Base-by-base conservation (phyloP, 169 alveolate species). In the Plasmodium inui region DNA sequence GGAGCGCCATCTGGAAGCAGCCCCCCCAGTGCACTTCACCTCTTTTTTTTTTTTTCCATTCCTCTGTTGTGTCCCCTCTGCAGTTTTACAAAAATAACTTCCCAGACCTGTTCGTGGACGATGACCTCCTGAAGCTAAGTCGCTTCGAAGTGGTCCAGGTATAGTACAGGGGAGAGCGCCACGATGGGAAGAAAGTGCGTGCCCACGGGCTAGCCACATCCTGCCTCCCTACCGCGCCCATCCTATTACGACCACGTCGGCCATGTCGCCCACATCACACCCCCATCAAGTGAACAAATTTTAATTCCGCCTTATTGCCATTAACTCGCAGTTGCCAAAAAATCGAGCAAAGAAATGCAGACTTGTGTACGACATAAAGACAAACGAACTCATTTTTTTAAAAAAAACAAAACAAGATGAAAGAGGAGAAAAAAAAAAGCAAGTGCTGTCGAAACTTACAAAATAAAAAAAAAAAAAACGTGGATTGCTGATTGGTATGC, bases 341-440 rank as follows among this genome's bases (percentile, higher is more conserved):
- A 85, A 73, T 76, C 73, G 93, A 34, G 93, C 93, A 22, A 85
- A 85, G 26, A 85, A 85, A 85, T 73, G 85, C 93, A 85, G 93
- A 22, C 84, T 85, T 9, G 82, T 85, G 26, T 85, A 50, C 53
- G 93, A 85, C 84, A 10, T 73, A 32, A 85, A 74, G 80, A 85
- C 67, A 85, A 73, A 74, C 93, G 93, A 85, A 85, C 93, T 85
- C 1, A 74, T 85, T 46, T 85, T 85, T 85, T 85, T 85, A 74
- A 85, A 67, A 85, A 85, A 85, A 85, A 85, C 74, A 73, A 85
- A 73, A 44, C n/a, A 44, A 12, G 55, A 3, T 44, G 55, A 44
- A 44, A 39, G 84, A 19, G 12, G 71, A 14, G 91, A 14, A 83
- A 34, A 30, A 32, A 28, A 61, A 30, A 22, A 55, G 44, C n/a